These are phyloP conservation scores for Mycena crocata DNA, from an alignment of 768 basidiomycete genomes.

Conservation along the genomic window DNA sequence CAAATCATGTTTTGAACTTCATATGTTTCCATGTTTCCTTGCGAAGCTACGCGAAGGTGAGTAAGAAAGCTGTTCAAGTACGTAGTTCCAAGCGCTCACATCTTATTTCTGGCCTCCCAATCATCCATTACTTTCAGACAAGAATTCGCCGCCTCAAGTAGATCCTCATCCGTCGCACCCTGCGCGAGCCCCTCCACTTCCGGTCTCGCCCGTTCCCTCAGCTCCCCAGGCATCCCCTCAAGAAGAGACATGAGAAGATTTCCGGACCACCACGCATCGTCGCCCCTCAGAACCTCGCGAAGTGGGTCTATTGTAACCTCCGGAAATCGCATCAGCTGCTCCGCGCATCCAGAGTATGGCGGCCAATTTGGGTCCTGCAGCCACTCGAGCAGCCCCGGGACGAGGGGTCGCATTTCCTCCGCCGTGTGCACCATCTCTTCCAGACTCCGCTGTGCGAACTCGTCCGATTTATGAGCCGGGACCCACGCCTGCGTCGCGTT, in stretches of 20 bases:
- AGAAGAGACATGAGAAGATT: neutral
- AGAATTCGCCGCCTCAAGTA: neutral
- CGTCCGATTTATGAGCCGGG: slow-evolving; percentile 8
- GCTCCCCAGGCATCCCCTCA: neutral
- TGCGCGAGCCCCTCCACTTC: slow-evolving; percentile 18
- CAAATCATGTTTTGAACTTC: too few relatives aligned
- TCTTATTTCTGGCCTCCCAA: neutral
- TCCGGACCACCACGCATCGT: slow-evolving; percentile 13
- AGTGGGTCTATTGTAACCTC: slow-evolving; percentile 13
- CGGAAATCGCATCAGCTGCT: slow-evolving; percentile 20
- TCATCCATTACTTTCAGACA: slow-evolving; percentile 11
- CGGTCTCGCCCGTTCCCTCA: neutral
- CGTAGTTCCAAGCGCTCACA: too few relatives aligned
- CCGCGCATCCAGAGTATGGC: neutral
- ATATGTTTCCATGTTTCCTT: too few relatives aligned
- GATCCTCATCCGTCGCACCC: slow-evolving; percentile 4
- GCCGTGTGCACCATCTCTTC: slow-evolving; percentile 3
- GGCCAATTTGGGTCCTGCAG: slow-evolving; percentile 22
- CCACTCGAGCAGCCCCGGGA: slow-evolving; percentile 16
- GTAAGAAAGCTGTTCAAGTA: too few relatives aligned
- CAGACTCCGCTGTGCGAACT: slow-evolving; percentile 10
- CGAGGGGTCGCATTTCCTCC: slow-evolving; percentile 20
- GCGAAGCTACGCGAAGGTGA: too few relatives aligned
- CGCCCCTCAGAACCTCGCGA: slow-evolving; percentile 6
- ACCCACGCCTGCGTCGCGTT: slow-evolving; percentile 13